Evolutionary conservation across 768 basidiomycete genomes (phyloP).

Genomic region (Polyporus arcularius): DNA sequence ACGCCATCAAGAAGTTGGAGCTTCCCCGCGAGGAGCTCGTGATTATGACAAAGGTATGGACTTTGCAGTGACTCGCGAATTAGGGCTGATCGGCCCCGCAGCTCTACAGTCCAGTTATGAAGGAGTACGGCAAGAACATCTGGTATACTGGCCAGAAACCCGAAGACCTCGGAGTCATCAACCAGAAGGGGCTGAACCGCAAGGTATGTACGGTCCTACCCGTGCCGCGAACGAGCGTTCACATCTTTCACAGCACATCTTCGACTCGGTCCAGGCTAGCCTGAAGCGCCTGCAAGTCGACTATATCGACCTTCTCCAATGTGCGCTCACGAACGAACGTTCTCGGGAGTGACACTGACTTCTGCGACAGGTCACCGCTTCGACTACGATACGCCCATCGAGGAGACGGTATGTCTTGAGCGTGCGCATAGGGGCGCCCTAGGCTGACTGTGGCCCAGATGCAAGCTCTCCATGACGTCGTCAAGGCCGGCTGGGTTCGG

Average conservation of each 20-base stretch:
- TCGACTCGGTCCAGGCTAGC: conserved; percentile 63
- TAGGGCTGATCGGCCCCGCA: background rate
- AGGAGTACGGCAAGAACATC: conserved; percentile 9
- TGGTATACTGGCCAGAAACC: background rate
- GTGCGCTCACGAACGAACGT: conserved; percentile 30
- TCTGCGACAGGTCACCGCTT: conserved; percentile 34
- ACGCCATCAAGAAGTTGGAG: conserved; percentile 45
- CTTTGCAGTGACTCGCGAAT: background rate
- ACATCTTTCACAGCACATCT: conserved; percentile 55
- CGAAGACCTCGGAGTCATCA: conserved; percentile 36
- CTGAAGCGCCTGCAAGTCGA: conserved; percentile 74
- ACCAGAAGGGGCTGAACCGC: conserved; percentile 38
- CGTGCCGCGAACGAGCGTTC: too few species aligned
- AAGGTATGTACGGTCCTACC: conserved; percentile 26
- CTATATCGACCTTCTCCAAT: conserved; percentile 77
- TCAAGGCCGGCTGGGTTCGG: conserved; percentile 44
- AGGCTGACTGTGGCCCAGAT: conserved; percentile 28
- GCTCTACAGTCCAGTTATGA: conserved; percentile 20
- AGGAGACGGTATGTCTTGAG: conserved; percentile 30
- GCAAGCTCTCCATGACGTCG: conserved; percentile 49
- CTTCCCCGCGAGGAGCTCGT: conserved; percentile 51
- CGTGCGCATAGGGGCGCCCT: background rate
- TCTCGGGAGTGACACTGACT: too few species aligned
- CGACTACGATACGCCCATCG: conserved; percentile 42
- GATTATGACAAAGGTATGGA: conserved; percentile 48